Percentiles rank a stretch among this genome's conserved stretches.
phyloP scores from a whole-genome alignment of 2,329 filamentous ascomycete genomes.

The Fusarium duplospermum region DNA sequence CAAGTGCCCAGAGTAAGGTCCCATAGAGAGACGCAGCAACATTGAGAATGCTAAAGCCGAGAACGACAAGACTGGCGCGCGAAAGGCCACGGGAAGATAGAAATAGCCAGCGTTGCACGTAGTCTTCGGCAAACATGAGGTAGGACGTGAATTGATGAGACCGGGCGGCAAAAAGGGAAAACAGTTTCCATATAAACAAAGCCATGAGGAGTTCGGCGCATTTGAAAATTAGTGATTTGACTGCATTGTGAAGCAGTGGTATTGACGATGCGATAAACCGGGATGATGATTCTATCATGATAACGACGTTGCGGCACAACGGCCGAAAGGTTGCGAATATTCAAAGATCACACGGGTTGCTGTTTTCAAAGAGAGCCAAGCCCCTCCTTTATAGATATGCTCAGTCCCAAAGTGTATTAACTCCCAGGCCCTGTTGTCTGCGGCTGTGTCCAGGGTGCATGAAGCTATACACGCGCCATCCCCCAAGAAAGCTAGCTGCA shows the following conservation, averaged over 20 bases:
- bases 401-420: neutral
- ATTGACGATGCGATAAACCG: constrained; percentile 25
- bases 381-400: neutral
- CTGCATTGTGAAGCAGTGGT: constrained; percentile 33
- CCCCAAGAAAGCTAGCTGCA: neutral
- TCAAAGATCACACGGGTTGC: neutral
- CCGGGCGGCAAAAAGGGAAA: constrained; percentile 25
- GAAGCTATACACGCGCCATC: neutral
- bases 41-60: constrained; percentile 24
- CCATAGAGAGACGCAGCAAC: constrained; percentile 20
- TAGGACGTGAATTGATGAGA: constrained; percentile 34
- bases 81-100: constrained; percentile 26
- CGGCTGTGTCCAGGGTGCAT: neutral
- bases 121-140: constrained; percentile 38
- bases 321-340: neutral
- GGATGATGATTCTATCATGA: constrained; percentile 20
- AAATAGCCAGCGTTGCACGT: constrained; percentile 21
- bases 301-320: neutral
- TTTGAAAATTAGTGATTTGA: constrained; percentile 33
- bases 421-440: neutral
- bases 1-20: constrained; percentile 30
- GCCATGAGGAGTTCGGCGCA: constrained; percentile 33
- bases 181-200: constrained; percentile 28
- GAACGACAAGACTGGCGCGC: constrained; percentile 13
- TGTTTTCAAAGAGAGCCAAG: neutral